Evolutionary conservation across 495 filamentous ascomycete species (phyloP).

Genomic region (Lophium mytilinum): DNA sequence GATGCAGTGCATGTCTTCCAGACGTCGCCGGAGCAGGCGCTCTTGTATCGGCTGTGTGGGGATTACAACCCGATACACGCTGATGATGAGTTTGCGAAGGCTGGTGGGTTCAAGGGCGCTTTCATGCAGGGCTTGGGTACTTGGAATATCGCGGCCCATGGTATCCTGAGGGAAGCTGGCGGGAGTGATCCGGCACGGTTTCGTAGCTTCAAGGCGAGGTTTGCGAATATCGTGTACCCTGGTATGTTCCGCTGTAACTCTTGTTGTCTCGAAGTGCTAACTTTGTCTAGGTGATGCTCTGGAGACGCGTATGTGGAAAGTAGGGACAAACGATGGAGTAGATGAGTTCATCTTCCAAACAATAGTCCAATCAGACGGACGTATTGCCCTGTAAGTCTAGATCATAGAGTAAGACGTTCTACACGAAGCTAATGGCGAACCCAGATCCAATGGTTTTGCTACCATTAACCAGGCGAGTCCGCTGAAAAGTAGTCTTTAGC

Average conservation of each 20-base stretch:
- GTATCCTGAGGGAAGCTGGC: conserved; percentile 24
- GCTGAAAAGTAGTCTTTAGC: conserved; percentile 4
- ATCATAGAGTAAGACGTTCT: neutral
- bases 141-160: conserved; percentile 32
- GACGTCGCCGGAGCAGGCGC: conserved; percentile 24
- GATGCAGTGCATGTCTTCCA: conserved; percentile 25
- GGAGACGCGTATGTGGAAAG: conserved; percentile 30
- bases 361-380: conserved; percentile 25
- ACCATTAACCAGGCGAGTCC: neutral
- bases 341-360: conserved; percentile 29
- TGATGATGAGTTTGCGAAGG: conserved; percentile 26
- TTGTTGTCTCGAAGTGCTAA: neutral
- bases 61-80: conserved; percentile 33
- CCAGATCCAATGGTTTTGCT: conserved; percentile 4
- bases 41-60: conserved; percentile 32
- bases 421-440: neutral
- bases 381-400: conserved; percentile 21
- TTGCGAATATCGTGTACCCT: conserved; percentile 31
- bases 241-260: neutral
- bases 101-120: conserved; percentile 26
- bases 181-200: conserved; percentile 23
- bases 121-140: conserved; percentile 30
- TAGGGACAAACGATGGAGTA: conserved; percentile 14
- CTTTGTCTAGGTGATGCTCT: conserved; percentile 20
- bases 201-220: conserved; percentile 27